These are phyloP conservation scores for Chenopodium album DNA, from an alignment of 148 eudicot species.

Conservation along the genomic window DNA sequence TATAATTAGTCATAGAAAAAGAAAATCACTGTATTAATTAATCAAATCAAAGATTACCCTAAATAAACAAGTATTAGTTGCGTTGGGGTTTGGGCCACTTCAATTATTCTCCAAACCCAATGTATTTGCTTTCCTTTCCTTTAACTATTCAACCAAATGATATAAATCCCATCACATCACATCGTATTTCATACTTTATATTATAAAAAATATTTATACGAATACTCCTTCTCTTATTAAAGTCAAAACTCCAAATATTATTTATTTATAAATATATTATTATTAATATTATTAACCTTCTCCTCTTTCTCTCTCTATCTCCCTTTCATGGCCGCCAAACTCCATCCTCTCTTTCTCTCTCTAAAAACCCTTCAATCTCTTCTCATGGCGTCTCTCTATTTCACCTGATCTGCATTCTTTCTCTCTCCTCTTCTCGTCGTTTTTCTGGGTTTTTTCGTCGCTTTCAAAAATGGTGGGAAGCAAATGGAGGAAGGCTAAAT, in stretches of 20 bases:
- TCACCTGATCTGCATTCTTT: conserved; percentile 16
- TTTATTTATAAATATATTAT: too few species aligned
- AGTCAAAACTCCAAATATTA: background rate
- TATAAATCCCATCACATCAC: too few species aligned
- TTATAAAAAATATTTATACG: too few species aligned
- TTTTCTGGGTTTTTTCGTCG: background rate
- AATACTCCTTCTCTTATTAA: background rate
- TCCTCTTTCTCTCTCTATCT: background rate
- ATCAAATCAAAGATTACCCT: too few species aligned
- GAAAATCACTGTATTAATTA: too few species aligned
- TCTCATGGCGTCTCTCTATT: conserved; percentile 12
- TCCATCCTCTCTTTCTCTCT: background rate
- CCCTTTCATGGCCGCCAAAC: conserved; percentile 7
- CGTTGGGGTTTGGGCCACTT: too few species aligned
- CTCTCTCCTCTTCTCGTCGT: background rate
- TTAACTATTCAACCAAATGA: too few species aligned
- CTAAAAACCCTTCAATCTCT: background rate
- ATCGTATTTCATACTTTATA: too few species aligned
- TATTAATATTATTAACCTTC: background rate
- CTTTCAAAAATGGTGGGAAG: conserved; percentile 8
- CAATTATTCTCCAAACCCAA: too few species aligned
- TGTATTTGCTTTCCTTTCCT: too few species aligned
- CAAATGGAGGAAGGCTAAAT: conserved; percentile 49
- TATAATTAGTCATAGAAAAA: too few species aligned
- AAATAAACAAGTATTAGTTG: too few species aligned